Evolutionary conservation across 225 moss, liverwort and hornwort species (phyloP).

Genomic region (Pseudisothecium myosuroides): DNA sequence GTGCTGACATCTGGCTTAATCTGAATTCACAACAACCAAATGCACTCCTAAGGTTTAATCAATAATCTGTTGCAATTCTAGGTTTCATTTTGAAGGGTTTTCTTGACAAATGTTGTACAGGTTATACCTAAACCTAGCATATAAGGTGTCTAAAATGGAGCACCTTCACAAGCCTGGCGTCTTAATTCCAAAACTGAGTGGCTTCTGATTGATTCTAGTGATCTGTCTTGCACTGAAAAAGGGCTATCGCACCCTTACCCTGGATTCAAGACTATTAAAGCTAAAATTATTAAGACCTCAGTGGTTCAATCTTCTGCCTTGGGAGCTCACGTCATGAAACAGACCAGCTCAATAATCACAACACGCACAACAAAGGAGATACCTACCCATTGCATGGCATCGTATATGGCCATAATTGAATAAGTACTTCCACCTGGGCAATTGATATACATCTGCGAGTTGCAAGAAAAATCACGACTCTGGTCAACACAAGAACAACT

Average conservation of each 20-base stretch:
- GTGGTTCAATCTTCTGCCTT: neutral
- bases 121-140: neutral
- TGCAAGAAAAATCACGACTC: neutral
- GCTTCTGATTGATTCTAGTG: neutral
- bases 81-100: neutral
- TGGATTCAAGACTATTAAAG: neutral
- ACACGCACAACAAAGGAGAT: neutral
- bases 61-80: neutral
- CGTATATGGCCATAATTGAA: conserved; percentile 80
- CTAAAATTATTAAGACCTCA: neutral
- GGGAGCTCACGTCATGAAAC: neutral
- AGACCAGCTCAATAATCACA: neutral
- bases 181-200: neutral
- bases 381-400: conserved; percentile 83
- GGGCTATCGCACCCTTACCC: neutral
- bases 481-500: neutral
- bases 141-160: neutral
- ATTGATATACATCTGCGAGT: conserved; percentile 86
- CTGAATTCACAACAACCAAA: conserved; percentile 16
- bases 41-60: neutral
- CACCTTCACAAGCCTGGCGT: neutral
- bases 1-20: conserved; percentile 91
- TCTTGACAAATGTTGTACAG: neutral
- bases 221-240: neutral
- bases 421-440: conserved; percentile 93